Base-by-base conservation (phyloP, 176 grass and related monocot species). In the Puccinellia tenuiflora region DNA sequence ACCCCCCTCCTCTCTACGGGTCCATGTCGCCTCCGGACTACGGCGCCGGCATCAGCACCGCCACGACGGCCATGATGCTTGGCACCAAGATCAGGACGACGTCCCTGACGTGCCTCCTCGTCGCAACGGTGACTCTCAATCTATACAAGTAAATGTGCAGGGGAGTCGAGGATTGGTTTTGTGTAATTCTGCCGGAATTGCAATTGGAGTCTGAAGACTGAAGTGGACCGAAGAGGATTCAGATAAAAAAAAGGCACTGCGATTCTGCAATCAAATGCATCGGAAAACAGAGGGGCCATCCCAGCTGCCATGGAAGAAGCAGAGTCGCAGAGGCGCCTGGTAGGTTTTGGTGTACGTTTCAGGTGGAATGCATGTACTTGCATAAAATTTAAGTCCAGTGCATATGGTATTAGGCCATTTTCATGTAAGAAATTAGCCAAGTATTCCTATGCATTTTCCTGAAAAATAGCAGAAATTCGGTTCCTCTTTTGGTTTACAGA, bases 21-120 rank as follows among this genome's bases (percentile, higher is more conserved):
- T 68, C 46, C 29, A 57, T 86, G 79, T 90, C 88, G 31, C 84
- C 88, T 3, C 88, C 88, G 56, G 46, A 73, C 13, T 86, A 90
- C 56, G 47, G 67, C 57, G 84, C 78, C 75, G 83, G 65, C 75
- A 86, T 59, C 88, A 78, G 47, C 79, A 75, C 45, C 75, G 79
- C 88, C 6, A 73, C 14, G 47, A 78, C 13, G 56, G 14, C 18
- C 8, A 12, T 48, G 30, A 40, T 43, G 22, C 40, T 34, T 0
- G 6, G 21, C 64, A n/a, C 11, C 55, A 57, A 16, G 69, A 33
- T 7, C 38, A 20, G 25, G 16, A 20, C 25, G 17, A 17, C 85
- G 55, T 78, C 66, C 1, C 35, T 86, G 53, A 35, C 54, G 26
- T 90, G 88, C 73, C 2, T 86, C 79, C 54, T 90, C 9, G 25